Evolutionary conservation across 2,329 filamentous ascomycete genomes (phyloP).

Genomic region (Acrodontium crateriforme): DNA sequence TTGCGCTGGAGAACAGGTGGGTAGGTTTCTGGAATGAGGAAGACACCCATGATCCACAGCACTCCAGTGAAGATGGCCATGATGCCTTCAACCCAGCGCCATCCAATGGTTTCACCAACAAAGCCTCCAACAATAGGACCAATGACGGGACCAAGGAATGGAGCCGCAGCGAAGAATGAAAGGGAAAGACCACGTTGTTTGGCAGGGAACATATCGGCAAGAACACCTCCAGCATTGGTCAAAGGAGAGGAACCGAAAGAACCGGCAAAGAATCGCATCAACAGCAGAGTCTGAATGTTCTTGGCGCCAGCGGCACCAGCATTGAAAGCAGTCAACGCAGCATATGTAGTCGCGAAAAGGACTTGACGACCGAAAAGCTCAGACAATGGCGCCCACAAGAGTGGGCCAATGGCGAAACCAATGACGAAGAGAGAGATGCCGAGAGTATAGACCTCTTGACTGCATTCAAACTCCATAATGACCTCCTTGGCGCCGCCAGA

Average conservation of each 20-base stretch:
- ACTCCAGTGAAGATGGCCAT: conserved; percentile 21
- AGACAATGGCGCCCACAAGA: conserved; percentile 20
- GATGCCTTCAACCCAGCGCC: conserved; percentile 30
- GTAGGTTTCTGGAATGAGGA: conserved; percentile 35
- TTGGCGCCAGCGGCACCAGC: conserved; percentile 24
- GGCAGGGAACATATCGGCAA: conserved; percentile 7
- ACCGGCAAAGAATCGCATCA: conserved; percentile 29
- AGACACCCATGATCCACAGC: conserved; percentile 32
- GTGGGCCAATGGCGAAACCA: conserved; percentile 28
- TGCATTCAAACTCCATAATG: conserved; percentile 11
- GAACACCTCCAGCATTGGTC: conserved; percentile 6
- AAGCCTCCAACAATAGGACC: conserved; percentile 13
- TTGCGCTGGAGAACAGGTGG: conserved; percentile 36
- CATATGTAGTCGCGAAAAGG: conserved; percentile 2
- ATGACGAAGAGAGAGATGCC: conserved; percentile 30
- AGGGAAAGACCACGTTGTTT: conserved; percentile 9
- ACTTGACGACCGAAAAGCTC: conserved; percentile 10
- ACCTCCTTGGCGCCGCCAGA: conserved; percentile 14
- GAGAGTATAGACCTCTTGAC: conserved; percentile 25
- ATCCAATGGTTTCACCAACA: conserved; percentile 11
- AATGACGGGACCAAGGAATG: conserved; percentile 11
- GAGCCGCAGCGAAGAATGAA: conserved; percentile 8
- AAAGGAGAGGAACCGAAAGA: conserved; percentile 6
- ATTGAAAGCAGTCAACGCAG: conserved; percentile 8
- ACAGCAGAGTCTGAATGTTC: conserved; percentile 26